Conservation (phyloP, 2,329 filamentous ascomycete genomes). For the Diaporthe sp. region DNA sequence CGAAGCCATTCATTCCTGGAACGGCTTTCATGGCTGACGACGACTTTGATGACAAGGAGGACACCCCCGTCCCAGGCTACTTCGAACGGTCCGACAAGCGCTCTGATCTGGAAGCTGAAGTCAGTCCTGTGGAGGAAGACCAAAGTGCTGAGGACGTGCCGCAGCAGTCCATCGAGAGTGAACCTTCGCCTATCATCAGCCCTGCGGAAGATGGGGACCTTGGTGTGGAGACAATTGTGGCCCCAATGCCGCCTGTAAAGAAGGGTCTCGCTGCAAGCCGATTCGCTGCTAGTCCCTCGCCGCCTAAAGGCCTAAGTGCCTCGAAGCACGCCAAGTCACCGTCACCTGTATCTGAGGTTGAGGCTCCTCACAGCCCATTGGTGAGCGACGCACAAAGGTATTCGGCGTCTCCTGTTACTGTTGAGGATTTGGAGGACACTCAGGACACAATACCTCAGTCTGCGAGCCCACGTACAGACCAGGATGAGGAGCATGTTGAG, state of each 20-base stretch:
- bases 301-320: conserved; percentile 56
- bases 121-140: conserved; percentile 24
- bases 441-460: conserved; percentile 47
- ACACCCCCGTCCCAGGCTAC: conserved; percentile 38
- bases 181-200: conserved; percentile 41
- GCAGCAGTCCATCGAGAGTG: conserved; percentile 46
- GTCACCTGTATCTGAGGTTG: conserved; percentile 45
- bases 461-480: conserved; percentile 47
- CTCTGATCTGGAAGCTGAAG: conserved; percentile 25
- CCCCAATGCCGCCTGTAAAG: conserved; percentile 42
- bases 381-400: conserved; percentile 39
- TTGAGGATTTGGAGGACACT: conserved; percentile 48
- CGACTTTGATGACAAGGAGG: conserved; percentile 42
- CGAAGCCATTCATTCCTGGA: conserved; percentile 74
- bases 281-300: conserved; percentile 49
- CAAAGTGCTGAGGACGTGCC: conserved; percentile 40
- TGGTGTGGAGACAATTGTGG: conserved; percentile 26
- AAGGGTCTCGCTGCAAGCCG: conserved; percentile 48
- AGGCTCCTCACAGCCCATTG: conserved; percentile 27
- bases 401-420: conserved; percentile 41
- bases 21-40: conserved; percentile 47
- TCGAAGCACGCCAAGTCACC: conserved; percentile 61
- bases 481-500: conserved; percentile 41
- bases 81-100: conserved; percentile 37
- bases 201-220: conserved; percentile 6